Conservation (phyloP, 2,329 filamentous ascomycete genomes). For the Ophiostoma quercus region DNA sequence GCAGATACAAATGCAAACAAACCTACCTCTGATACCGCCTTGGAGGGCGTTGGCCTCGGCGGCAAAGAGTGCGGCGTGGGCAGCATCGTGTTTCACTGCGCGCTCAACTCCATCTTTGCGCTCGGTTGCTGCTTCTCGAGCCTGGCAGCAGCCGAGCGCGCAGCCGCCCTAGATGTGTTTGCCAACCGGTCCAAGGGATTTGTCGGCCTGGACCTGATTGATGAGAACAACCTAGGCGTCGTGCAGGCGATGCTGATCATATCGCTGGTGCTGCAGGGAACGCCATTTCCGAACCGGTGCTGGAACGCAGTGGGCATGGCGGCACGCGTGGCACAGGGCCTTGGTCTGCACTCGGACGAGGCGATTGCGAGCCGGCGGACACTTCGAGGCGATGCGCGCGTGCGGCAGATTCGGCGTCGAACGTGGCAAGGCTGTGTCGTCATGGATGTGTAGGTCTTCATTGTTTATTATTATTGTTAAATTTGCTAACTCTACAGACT, state of each 20-base stretch:
- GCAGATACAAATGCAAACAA: neutral
- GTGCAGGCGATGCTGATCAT: conserved; percentile 35
- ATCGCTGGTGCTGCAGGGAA: conserved; percentile 39
- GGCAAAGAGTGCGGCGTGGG: conserved; percentile 28
- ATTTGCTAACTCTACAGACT: conserved; percentile 20
- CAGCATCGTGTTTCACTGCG: conserved; percentile 39
- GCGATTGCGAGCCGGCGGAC: neutral
- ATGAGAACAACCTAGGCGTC: conserved; percentile 36
- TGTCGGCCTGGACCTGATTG: conserved; percentile 38
- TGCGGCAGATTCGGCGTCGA: neutral
- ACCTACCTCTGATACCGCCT: neutral
- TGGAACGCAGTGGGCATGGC: conserved; percentile 43
- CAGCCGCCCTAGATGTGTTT: conserved; percentile 33
- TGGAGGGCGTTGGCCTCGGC: conserved; percentile 21
- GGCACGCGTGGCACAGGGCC: conserved; percentile 38
- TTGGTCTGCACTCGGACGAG: conserved; percentile 38
- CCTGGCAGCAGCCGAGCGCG: conserved; percentile 27
- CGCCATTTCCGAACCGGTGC: conserved; percentile 38
- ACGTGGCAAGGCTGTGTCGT: neutral
- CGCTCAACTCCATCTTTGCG: conserved; percentile 42
- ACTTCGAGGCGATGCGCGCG: neutral
- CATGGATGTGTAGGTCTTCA: neutral
- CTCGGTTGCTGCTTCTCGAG: conserved; percentile 32
- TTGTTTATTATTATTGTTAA: neutral
- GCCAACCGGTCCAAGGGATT: conserved; percentile 36